Base-by-base conservation (phyloP, 805 yeast species). In the Candida ortonii region DNA sequence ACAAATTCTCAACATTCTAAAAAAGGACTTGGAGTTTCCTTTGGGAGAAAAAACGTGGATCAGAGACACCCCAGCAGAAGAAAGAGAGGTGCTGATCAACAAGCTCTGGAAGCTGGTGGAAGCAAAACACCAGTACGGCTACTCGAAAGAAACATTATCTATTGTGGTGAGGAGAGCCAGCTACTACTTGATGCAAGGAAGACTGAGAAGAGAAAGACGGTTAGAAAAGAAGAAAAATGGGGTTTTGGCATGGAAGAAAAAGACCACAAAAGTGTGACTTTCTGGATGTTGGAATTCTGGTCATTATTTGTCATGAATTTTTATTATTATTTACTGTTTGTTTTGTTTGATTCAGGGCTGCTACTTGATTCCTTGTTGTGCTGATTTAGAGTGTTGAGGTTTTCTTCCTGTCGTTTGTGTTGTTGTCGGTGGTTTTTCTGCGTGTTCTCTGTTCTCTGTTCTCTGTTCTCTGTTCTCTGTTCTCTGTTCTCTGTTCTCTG, bases 41-140 rank as follows among this genome's bases (percentile, higher is more conserved):
- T 56, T 87, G 18, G 95, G 95, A 5, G 72, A 76, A 43, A 75
- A 76, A 50, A 84, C 95, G 0, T 87, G 96, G 95, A 79, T 84
- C 26, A 68, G 95, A 43, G 95, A 83, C 50, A 83, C 93, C 0
- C 67, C 73, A 1, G 70, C 67, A 33, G 61, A 57, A 4, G 71
- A 73, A 42, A 67, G 95, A 25, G 55, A 55, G 8, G 47, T 57
- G 5, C 59, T 79, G 27, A 61, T 84, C 16, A 65, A 66, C 16
- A 61, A 67, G 32, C 65, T 87, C 30, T 64, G 70, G 47, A 48
- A 50, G 6, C 63, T 70, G 36, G 76, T 81, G 6, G 64, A 62
- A 20, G 49, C 47, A 3, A 68, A 66, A 26, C 78, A 71, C 49
- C 65, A 68, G 5, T 69, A 68, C 38, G 76, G 76, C 17, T 77